phyloP scores from a whole-genome alignment of 2,329 filamentous ascomycete genomes.

The Exophiala phaeomuriformis region DNA sequence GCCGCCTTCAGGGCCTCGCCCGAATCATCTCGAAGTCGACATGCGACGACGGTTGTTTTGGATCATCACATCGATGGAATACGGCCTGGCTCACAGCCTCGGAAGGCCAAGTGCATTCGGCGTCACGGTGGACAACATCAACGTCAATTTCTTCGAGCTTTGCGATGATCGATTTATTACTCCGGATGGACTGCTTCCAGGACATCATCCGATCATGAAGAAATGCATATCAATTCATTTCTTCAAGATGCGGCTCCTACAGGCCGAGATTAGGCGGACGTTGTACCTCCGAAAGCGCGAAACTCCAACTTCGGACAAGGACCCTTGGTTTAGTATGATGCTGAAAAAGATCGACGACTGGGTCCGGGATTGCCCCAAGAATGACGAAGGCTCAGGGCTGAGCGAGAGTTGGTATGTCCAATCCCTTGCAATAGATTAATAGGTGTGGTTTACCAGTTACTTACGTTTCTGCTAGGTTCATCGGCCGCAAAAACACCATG shows the following conservation, averaged over 20 bases:
- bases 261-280: slow-evolving; percentile 77
- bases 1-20: slow-evolving; percentile 51
- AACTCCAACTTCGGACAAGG: slow-evolving; percentile 67
- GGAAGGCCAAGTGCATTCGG: slow-evolving; percentile 82
- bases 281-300: slow-evolving; percentile 77
- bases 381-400: slow-evolving; percentile 60
- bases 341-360: slow-evolving; percentile 70
- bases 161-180: slow-evolving; percentile 81
- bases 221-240: slow-evolving; percentile 90
- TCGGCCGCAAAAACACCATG: slow-evolving; percentile 74
- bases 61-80: slow-evolving; percentile 83
- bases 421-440: slow-evolving; percentile 38
- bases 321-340: slow-evolving; percentile 83
- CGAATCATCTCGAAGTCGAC: slow-evolving; percentile 71
- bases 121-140: slow-evolving; percentile 70
- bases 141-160: slow-evolving; percentile 76
- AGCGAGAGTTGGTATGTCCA: slow-evolving; percentile 62
- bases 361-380: slow-evolving; percentile 67
- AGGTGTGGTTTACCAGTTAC: slow-evolving; percentile 12
- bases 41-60: slow-evolving; percentile 84
- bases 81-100: slow-evolving; percentile 77
- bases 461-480: slow-evolving; percentile 38
- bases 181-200: slow-evolving; percentile 61
- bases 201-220: slow-evolving; percentile 64
- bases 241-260: slow-evolving; percentile 79